Base-by-base conservation (phyloP, 495 filamentous ascomycete genomes). In the Lichenothelia convexa region DNA sequence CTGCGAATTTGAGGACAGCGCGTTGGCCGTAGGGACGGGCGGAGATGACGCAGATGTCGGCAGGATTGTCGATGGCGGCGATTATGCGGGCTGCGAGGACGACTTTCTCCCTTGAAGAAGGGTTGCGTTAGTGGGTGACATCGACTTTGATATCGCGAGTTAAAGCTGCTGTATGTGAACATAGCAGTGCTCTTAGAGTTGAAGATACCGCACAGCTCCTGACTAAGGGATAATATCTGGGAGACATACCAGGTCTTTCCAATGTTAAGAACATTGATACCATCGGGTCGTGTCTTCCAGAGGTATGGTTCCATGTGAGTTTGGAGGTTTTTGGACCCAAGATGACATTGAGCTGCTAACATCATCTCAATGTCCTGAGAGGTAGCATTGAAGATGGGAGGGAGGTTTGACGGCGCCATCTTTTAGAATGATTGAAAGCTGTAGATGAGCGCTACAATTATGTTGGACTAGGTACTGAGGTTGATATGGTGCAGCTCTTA, bases 231-330 rank as follows among this genome's bases (percentile, higher is more conserved):
- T n/a, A n/a, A n/a, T n/a, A n/a, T n/a, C n/a, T n/a, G 26, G 15
- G 39, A 18, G 18, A 60, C 78, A 50, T 75, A 95, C 87, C 87
- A 95, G 65, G 89, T 97, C 81, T 97, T 97, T 70, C 86, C 84
- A 63, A 97, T 82, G 73, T 97, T 95, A 63, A 97, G 72, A 44
- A 97, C 72, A 59, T 97, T 95, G 68, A 97, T 75, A 63, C 89
- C 89, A 50, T 97, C 89, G 41, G 85, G 76, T 53, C 89, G 78
- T 56, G 83, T 93, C 77, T 95, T 97, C 85, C 84, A 95, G 54
- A 97, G 75, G 69, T 97, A 97, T 46, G 89, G 83, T 67, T 95
- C 85, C 89, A 94, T 95, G 67, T 95, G 84, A 55, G 89, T 73
- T 68, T 93, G 85, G 47, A 95, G 56, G 71, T 97, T 97, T 78